Evolutionary conservation across 371 early-diverging fungal species (phyloP).

Genomic region (Mucor piriformis): DNA sequence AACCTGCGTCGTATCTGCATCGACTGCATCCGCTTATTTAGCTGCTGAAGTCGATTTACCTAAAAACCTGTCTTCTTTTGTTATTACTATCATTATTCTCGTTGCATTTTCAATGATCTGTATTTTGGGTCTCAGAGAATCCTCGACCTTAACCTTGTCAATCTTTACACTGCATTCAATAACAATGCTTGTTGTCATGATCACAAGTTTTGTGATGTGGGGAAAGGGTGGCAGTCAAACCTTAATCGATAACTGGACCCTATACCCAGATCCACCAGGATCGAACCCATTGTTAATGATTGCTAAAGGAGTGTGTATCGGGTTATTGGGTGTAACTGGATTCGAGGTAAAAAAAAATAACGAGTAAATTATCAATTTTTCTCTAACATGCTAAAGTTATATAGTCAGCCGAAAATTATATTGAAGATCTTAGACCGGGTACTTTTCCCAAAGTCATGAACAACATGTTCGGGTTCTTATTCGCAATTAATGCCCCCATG

Average conservation of each 20-base stretch:
- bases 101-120: constrained; percentile 40
- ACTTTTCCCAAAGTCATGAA: constrained; percentile 63
- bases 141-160: constrained; percentile 44
- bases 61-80: constrained; percentile 28
- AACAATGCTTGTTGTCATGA: constrained; percentile 47
- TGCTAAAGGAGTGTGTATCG: constrained; percentile 58
- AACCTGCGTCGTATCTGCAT: constrained; percentile 60
- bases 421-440: constrained; percentile 58
- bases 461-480: constrained; percentile 55
- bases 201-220: constrained; percentile 46
- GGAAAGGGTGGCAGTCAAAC: constrained; percentile 35
- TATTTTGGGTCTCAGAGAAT: constrained; percentile 45
- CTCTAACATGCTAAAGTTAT: neutral
- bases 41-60: constrained; percentile 48
- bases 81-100: constrained; percentile 49
- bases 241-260: constrained; percentile 48
- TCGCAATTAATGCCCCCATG: constrained; percentile 51
- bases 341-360: too few species aligned
- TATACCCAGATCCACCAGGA: constrained; percentile 33
- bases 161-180: constrained; percentile 45
- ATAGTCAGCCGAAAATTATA: constrained; percentile 51
- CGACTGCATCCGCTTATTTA: constrained; percentile 57
- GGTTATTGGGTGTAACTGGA: constrained; percentile 62
- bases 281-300: constrained; percentile 38
- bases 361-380: too few species aligned